These are phyloP conservation scores for Clohesyomyces aquaticus DNA, from an alignment of 495 filamentous ascomycete genomes.

Conservation along the genomic window DNA sequence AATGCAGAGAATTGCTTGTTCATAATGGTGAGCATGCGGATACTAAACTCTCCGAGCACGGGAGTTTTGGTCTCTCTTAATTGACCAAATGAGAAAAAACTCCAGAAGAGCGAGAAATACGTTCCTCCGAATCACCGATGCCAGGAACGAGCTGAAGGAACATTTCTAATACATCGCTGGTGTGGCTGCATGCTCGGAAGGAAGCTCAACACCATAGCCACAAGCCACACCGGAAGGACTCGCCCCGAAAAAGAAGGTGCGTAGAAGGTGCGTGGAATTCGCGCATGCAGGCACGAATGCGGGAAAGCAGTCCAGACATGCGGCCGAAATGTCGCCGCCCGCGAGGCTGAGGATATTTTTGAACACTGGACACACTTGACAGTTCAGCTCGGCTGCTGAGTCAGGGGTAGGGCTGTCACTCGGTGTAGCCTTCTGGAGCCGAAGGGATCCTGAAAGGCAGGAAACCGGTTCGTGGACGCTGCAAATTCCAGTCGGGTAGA, in stretches of 20 bases:
- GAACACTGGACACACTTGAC: too few relatives aligned
- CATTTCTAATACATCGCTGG: neutral
- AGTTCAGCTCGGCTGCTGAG: conserved; percentile 20
- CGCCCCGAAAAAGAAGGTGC: neutral
- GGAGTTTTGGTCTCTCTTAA: too few relatives aligned
- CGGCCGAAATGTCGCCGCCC: neutral
- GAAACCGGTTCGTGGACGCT: neutral
- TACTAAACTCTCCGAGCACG: too few relatives aligned
- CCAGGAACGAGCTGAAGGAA: too few relatives aligned
- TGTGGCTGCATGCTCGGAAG: conserved; percentile 1
- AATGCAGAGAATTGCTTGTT: too few relatives aligned
- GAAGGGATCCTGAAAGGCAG: conserved; percentile 7
- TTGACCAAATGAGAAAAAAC: too few relatives aligned
- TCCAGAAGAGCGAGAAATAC: too few relatives aligned
- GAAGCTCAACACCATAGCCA: conserved; percentile 19
- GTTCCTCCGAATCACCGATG: too few relatives aligned
- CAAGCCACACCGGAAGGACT: conserved; percentile 18
- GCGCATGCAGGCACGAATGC: conserved; percentile 11
- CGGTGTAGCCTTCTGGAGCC: conserved; percentile 6
- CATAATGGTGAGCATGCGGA: too few relatives aligned
- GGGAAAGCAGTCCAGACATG: neutral
- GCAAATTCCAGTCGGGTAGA: neutral
- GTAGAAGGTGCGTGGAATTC: too few relatives aligned
- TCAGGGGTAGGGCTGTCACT: neutral
- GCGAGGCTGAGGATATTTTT: conserved; percentile 25